These are phyloP conservation scores for Gremmenia infestans DNA, from an alignment of 2,329 filamentous ascomycete species.

Conservation along the genomic window DNA sequence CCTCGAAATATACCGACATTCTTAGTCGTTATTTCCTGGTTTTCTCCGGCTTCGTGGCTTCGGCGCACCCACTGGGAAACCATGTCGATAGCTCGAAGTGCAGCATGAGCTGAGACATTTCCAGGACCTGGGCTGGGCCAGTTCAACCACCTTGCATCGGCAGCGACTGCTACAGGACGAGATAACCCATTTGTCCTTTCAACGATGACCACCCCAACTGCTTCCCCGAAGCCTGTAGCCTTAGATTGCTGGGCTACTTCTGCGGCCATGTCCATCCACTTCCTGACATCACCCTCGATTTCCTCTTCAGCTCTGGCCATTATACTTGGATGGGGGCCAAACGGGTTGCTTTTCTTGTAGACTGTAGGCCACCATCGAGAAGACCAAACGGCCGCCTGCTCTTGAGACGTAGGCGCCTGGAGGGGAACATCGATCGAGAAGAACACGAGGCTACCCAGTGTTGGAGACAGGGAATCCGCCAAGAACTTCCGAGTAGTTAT, in stretches of 20 bases:
- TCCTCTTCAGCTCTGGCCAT: constrained; percentile 66
- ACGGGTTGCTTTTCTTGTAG: constrained; percentile 82
- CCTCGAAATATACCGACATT: constrained; percentile 58
- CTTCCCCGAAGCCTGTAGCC: constrained; percentile 56
- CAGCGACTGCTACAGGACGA: constrained; percentile 63
- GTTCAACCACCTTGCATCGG: constrained; percentile 66
- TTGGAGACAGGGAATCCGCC: constrained; percentile 38
- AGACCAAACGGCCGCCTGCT: constrained; percentile 71
- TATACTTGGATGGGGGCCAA: constrained; percentile 75
- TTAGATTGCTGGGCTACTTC: constrained; percentile 57
- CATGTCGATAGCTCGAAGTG: constrained; percentile 77
- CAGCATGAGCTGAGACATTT: constrained; percentile 74
- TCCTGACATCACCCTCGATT: constrained; percentile 56
- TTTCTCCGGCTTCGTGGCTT: constrained; percentile 30
- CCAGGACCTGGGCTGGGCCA: constrained; percentile 39
- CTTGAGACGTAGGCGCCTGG: constrained; percentile 67
- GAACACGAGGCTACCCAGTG: constrained; percentile 44
- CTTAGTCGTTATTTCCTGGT: constrained; percentile 12
- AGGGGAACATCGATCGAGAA: constrained; percentile 59
- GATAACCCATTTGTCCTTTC: constrained; percentile 39
- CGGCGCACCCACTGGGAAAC: constrained; percentile 53
- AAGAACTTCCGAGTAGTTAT: constrained; percentile 51
- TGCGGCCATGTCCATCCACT: constrained; percentile 65
- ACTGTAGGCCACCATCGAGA: constrained; percentile 77
- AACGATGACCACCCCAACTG: constrained; percentile 71